Base-by-base conservation (phyloP, 2,329 filamentous ascomycete species). In the Leptosphaerulina australis region DNA sequence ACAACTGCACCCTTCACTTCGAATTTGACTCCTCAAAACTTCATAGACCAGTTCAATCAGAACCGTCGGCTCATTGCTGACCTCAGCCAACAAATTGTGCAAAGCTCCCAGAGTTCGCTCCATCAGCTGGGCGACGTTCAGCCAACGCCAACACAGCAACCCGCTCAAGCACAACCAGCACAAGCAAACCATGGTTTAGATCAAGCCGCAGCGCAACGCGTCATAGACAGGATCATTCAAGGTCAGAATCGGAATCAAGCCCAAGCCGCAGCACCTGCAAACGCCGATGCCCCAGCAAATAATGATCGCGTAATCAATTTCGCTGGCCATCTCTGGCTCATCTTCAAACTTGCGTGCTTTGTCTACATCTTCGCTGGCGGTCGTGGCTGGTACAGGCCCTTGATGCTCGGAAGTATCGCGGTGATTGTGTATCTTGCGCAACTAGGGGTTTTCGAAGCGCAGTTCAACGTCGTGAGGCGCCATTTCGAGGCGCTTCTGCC, bases 301-400 rank as follows among this genome's bases (percentile, higher is more conserved):
- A 59, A 67, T 17, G 67, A 69, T 31, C 65, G 64, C 2, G 33
- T 68, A 6, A 58, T 44, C 24, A 62, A 65, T 20, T 45, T 69
- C 11, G 66, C 61, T 1, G 64, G 62, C 14, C 77, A 80, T 20
- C 56, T 80, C 18, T 87, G 84, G 84, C 75, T 85, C 12, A 76
- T 84, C 22, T 69, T 83, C 41, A 78, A 83, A 7, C 67, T 85
- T 21, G 78, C 81, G 49, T 77, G 81, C 50, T 83, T 85, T 63
- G 77, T 80, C 48, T 85, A 83, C 63, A 76, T 85, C 60, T 77
- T 85, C 52, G 79, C 69, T 5, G 76, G 76, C 48, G 69, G 74
- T 15, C 74, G 74, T 21, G 75, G 75, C 59, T 68, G 71, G 53
- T 72, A 77, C 29, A 55, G 69, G 12, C 74, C 76, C 2, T 48